These are phyloP conservation scores for Podospora tetraspora DNA, from an alignment of 495 filamentous ascomycete species.

Conservation along the genomic window DNA sequence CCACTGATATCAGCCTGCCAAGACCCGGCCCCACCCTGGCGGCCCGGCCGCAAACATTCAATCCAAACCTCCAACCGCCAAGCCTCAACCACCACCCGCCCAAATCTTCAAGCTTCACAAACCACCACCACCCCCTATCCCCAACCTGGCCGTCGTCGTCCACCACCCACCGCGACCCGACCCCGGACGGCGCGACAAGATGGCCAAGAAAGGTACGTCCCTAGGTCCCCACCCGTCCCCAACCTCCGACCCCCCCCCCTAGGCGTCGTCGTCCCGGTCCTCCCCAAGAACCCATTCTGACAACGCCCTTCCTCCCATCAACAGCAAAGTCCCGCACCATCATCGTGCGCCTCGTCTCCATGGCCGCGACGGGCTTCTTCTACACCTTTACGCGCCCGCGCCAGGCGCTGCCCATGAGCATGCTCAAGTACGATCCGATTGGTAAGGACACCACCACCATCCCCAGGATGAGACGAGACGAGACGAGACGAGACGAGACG, in stretches of 20 bases:
- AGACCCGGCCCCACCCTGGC: background rate
- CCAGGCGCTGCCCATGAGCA: slow-evolving; percentile 74
- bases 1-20: too few relatives aligned
- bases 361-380: slow-evolving; percentile 98
- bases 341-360: slow-evolving; percentile 89
- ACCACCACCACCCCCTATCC: background rate
- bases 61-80: background rate
- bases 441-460: slow-evolving; percentile 51
- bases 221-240: background rate
- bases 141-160: background rate
- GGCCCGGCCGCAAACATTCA: background rate
- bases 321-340: slow-evolving; percentile 89
- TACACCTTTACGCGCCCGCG: slow-evolving; percentile 82
- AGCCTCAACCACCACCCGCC: too few relatives aligned
- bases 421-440: slow-evolving; percentile 99
- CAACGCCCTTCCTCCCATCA: background rate
- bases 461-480: background rate
- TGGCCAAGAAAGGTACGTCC: slow-evolving; percentile 51
- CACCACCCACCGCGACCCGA: slow-evolving; percentile 1
- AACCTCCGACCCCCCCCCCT: too few relatives aligned
- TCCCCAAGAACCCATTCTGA: background rate
- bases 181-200: slow-evolving; percentile 19
- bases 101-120: too few relatives aligned
- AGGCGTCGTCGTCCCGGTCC: too few relatives aligned
- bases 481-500: background rate